Percentiles rank a stretch among this genome's conserved stretches.
Conservation (phyloP, 257 asterid species). For the Nicotiana noctiflora region DNA sequence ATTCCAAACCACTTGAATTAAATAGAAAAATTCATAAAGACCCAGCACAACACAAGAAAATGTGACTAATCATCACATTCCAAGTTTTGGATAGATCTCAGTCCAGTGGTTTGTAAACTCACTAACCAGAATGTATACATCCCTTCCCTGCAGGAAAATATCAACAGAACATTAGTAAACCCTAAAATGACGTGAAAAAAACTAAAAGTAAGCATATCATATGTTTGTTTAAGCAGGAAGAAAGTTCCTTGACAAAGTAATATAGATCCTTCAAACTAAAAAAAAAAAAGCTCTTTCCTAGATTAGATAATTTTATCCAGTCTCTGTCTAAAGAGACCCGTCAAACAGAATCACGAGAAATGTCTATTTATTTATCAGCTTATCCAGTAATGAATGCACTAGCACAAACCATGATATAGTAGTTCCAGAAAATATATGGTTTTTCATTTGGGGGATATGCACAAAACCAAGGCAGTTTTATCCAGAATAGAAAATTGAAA, state of each 20-base stretch:
- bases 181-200: conserved; percentile 5
- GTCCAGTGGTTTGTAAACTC: not conserved
- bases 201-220: not conserved
- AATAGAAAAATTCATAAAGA: not conserved
- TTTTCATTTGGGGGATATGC: not conserved
- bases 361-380: conserved; percentile 1
- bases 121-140: conserved; percentile 88
- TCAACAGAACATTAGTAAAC: conserved; percentile 13
- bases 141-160: conserved; percentile 77
- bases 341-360: not conserved
- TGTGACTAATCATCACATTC: not conserved
- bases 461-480: not conserved
- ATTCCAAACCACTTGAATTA: not conserved
- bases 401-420: not conserved
- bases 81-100: conserved; percentile 5
- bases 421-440: not conserved
- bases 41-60: not conserved
- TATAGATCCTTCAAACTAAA: not conserved
- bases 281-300: not conserved
- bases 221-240: not conserved
- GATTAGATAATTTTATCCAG: not conserved
- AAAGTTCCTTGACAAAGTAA: not conserved
- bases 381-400: not conserved
- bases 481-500: not conserved
- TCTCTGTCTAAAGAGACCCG: not conserved